Conservation (phyloP, 148 eudicot species). For the Drosera capensis region DNA sequence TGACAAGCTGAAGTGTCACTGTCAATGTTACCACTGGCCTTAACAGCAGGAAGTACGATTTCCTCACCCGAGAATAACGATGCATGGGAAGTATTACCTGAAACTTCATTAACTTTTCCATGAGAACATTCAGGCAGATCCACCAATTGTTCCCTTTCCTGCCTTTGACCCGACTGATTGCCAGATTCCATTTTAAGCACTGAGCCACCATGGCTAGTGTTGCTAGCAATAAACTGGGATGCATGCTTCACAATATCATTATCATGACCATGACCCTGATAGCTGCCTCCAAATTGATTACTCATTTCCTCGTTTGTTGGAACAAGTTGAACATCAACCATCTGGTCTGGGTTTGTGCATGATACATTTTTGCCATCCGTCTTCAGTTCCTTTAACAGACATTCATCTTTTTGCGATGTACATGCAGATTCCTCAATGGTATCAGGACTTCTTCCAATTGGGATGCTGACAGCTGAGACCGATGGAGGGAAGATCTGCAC, state of each 20-base stretch:
- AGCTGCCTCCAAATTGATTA: not conserved
- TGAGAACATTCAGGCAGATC: constrained; percentile 2
- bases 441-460: not conserved
- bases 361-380: not conserved
- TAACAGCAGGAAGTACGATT: not conserved
- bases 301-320: not conserved
- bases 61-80: not conserved
- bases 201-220: not conserved
- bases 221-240: not conserved
- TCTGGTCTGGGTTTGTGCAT: not conserved
- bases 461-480: not conserved
- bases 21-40: not conserved
- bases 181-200: not conserved
- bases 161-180: not conserved
- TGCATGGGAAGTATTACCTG: not conserved
- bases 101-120: not conserved
- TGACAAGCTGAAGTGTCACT: too few species aligned
- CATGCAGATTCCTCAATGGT: not conserved
- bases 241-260: not conserved
- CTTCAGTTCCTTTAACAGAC: not conserved
- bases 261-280: not conserved
- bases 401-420: not conserved
- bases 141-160: not conserved
- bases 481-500: not conserved
- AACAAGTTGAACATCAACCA: not conserved